Evolutionary conservation across 1,139 yeast species (phyloP), one percentile per base, ranked within the genome.

Genomic region (Meyerozyma athensensis): DNA sequence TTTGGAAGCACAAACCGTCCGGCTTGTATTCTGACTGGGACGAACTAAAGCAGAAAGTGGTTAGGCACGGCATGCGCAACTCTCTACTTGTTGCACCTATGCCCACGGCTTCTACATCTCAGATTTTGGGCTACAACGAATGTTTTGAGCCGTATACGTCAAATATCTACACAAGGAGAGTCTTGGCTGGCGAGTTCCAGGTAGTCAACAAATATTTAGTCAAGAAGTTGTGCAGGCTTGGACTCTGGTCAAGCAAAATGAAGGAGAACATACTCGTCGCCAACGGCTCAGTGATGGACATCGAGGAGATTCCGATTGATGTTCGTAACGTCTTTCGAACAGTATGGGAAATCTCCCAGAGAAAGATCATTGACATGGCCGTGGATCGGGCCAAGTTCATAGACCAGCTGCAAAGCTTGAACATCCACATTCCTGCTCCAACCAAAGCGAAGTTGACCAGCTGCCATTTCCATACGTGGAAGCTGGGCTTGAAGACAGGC

Each of bases 71-170:
- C 38, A 51, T 77, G 38, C 65, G 81, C 54, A 77, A 77, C 59
- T 77, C 81, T n/a, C 60, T 77, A 36, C 63, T 77, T 43, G 77
- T 77, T 41, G 82, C 81, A 2, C 81, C 81, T 42, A 77, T 77
- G 82, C 82, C 82, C 34, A 77, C 82, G 39, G 82, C 82, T 19
- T 75, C 81, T 12, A 76, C 81, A 7, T 77, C 81, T 3, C 82
- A 76, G 57, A 76, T 77, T 39, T 65, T 77, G 49, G 81, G 81
- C 45, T 71, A 68, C 56, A 77, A 74, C 52, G 82, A 77, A 58
- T 77, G 81, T 58, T 77, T 77, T 52, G 82, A 77, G 55, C 82
- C 82, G 26, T 74, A 66, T 56, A 77, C 82, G 20, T 75, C 81
- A 12, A 77, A 77, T 53, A 68, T 77, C 44, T 77, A 76, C 53